Base-by-base conservation (phyloP, 768 basidiomycete genomes). In the Boletales sp. region DNA sequence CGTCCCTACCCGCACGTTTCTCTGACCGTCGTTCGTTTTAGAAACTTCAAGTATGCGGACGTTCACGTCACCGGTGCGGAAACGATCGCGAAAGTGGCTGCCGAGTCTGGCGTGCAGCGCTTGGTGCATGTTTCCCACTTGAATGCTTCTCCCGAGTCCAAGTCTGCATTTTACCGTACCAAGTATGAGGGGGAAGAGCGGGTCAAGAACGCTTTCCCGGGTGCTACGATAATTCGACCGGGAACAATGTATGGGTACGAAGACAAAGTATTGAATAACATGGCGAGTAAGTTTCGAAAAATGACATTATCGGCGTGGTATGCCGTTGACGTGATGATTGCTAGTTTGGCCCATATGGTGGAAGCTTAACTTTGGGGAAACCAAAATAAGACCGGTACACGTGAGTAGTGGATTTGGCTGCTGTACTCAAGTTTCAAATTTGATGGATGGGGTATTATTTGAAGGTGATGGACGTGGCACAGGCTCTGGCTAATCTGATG, bases 81-180 rank as follows among this genome's bases (percentile, higher is more conserved):
- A 54, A 79, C 80, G 51, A 95, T 98, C 64, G 96, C 96, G 18
- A 79, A 79, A 50, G 78, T 97, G 57, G 85, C 92, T 50, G 79
- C 85, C 18, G 74, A 86, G 52, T 71, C 72, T 46, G 90, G 90
- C 38, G 90, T 97, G 42, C 77, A 85, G 37, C 87, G 90, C 45
- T 76, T 99, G 47, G 82, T 98, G 40, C 96, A 98, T 61, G 81
- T 99, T 54, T 98, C 96, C 11, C 96, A 99, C 69, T 70, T 99
- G 55, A 94, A 97, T 70, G 94, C 95, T 19, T 80, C 85, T 32
- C 72, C 79, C 17, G 74, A 81, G 57, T 96, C 94, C 11, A 63
- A 79, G 2, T 95, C 93, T 43, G 76, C 74, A 43, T 90, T 92
- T 70, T 97, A 97, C 72, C 82, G 83, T 52, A 80, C 91, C 51